These are phyloP conservation scores for Pythium periplocum DNA, from an alignment of 352 stramenopile genomes.

Conservation along the genomic window DNA sequence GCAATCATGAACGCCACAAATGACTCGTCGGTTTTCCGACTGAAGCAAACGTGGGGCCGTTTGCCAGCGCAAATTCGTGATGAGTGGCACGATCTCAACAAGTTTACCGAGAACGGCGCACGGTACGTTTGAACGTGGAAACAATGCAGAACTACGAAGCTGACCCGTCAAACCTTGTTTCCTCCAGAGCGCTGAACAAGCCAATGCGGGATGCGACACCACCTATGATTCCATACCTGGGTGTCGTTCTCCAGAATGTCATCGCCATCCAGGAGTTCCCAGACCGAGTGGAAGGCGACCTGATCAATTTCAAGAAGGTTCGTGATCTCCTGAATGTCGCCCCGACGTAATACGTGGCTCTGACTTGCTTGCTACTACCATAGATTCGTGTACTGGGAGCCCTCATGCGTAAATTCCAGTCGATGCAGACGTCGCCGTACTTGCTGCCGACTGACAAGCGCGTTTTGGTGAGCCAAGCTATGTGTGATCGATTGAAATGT, in stretches of 20 bases:
- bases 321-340: neutral
- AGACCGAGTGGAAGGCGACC: constrained; percentile 60
- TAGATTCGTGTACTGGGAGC: constrained; percentile 65
- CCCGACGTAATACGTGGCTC: too few relatives aligned
- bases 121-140: constrained; percentile 16
- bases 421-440: constrained; percentile 75
- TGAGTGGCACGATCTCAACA: constrained; percentile 80
- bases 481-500: neutral
- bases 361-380: too few relatives aligned
- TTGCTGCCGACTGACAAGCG: constrained; percentile 74
- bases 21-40: constrained; percentile 78
- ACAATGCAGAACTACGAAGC: too few relatives aligned
- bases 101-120: constrained; percentile 78
- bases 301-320: constrained; percentile 88
- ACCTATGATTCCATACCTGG: constrained; percentile 80
- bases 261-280: constrained; percentile 81
- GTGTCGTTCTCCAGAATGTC: constrained; percentile 83
- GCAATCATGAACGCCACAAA: constrained; percentile 88
- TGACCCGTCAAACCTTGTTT: neutral
- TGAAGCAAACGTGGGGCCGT: constrained; percentile 84
- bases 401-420: constrained; percentile 52
- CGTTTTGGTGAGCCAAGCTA: constrained; percentile 48
- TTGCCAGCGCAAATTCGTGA: constrained; percentile 63
- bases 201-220: constrained; percentile 65
- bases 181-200: constrained; percentile 56